Base-by-base conservation (phyloP, 805 yeast species). In the Cyberlindnera saturnus region DNA sequence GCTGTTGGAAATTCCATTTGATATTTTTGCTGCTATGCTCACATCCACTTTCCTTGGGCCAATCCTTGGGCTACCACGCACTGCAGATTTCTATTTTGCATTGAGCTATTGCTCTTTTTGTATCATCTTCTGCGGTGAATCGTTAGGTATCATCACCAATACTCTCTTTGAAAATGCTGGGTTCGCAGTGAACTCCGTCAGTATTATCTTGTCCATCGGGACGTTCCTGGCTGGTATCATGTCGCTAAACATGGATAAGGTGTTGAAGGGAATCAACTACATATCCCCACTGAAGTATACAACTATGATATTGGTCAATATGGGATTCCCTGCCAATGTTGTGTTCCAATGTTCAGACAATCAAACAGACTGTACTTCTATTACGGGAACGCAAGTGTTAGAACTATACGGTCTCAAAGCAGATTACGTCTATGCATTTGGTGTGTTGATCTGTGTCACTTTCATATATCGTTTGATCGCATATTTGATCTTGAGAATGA, bases 191-290 rank as follows among this genome's bases (percentile, higher is more conserved):
- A 86, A 84, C 57, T 63, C 85, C 3, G 78, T 88, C 31, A 75
- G 90, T 0, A 72, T 79, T 8, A 59, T 84, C 26, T 65, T 85
- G 41, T 77, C 87, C 3, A 64, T 86, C 39, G 93, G 91, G 6
- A 77, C 84, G 5, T 77, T 84, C 51, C 84, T 88, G 93, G 85
- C 87, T 1, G 96, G 96, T 4, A 67, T 89, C 10, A 72, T 88
- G 80, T 83, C 96, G 0, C 66, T 86, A 53, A 70, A 81, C n/a
- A 77, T 87, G 82, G 84, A 83, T 20, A 65, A 63, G 2, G 79
- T 88, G 38, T 70, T 87, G 56, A 70, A 71, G 48, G 95, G 81
- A 0, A 63, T 85, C 57, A 87, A 86, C 61, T 88, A 79, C 62
- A 52, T 84, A n/a, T 82, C 82, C 41, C 96, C 96, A 3, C 60